These are phyloP conservation scores for Capsella bursapastoris DNA, from an alignment of 345 rosid genomes.

Conservation along the genomic window DNA sequence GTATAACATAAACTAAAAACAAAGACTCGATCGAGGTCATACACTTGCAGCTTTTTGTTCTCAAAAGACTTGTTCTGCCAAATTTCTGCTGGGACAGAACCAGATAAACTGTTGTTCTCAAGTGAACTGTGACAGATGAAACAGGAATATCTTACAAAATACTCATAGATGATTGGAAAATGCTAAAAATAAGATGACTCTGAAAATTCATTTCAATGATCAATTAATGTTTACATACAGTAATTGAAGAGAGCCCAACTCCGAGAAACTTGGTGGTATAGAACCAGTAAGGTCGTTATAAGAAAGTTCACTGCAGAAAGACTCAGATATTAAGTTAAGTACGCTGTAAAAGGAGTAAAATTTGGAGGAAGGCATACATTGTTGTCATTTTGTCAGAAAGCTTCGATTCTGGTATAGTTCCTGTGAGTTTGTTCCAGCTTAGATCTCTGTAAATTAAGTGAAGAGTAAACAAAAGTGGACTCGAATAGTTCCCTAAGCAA, in stretches of 20 bases:
- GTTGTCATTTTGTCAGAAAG: constrained; percentile 69
- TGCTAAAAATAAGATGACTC: neutral
- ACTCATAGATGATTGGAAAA: neutral
- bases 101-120: constrained; percentile 67
- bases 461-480: neutral
- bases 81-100: constrained; percentile 58
- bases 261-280: constrained; percentile 65
- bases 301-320: constrained; percentile 69
- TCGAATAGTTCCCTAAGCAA: neutral
- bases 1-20: neutral
- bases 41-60: constrained; percentile 58
- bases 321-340: neutral
- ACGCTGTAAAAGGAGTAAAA: neutral
- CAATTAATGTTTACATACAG: constrained; percentile 57
- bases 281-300: constrained; percentile 69
- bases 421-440: constrained; percentile 66
- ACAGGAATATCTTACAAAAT: neutral
- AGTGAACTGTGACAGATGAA: constrained; percentile 61
- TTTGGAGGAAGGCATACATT: constrained; percentile 50
- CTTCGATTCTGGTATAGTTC: constrained; percentile 65
- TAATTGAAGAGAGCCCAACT: constrained; percentile 63
- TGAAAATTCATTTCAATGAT: neutral
- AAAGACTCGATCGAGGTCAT: constrained; percentile 44
- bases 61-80: constrained; percentile 64
- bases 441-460: constrained; percentile 61